Evolutionary conservation across 371 early-diverging fungal genomes (phyloP), one percentile per base, ranked within the genome.

Genomic region (Nosema muscidifuracis): DNA sequence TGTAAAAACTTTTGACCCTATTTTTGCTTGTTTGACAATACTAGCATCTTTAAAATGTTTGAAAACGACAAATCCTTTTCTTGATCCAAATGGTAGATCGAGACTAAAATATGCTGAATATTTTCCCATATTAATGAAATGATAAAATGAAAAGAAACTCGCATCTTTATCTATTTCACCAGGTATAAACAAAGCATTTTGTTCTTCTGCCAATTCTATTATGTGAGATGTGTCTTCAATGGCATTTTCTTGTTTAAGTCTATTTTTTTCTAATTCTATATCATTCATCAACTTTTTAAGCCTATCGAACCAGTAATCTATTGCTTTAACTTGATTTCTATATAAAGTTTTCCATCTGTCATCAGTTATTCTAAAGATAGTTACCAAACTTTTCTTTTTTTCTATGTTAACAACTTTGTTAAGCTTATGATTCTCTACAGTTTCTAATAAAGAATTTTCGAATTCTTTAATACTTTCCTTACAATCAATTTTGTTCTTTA

Each of bases 51-150:
- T 65, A 20, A 58, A 38, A 20, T 66, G 66, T 64, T 75, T 66
- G 55, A 84, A 81, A 15, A 81, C 80, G 1, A 82, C 81, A 77
- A 84, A 81, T 22, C 77, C 84, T 53, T 44, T 65, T 56, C 65
- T 71, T 24, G 77, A 71, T 7, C 58, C 50, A 3, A 74, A 18
- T 10, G 84, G 84, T 20, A 84, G 64, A 53, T 78, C 80, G 15
- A 79, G 40, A 20, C 62, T 67, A 67, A 84, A 81, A 36, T 68
- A 64, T 24, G 51, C 56, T 50, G 76, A 74, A 51, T 62, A 38
- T 28, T 74, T 58, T 10, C 36, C 31, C 13, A 75, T 34, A 40
- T 76, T 33, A 34, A 80, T 31, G 26, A 84, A 36, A 30, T 77
- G 77, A 1, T 26, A 24, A 15, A 77, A 42, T 0, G 78, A 72